Evolutionary conservation across 768 basidiomycete species (phyloP), one percentile per base, ranked within the genome.

Genomic region (Suillus luteus): DNA sequence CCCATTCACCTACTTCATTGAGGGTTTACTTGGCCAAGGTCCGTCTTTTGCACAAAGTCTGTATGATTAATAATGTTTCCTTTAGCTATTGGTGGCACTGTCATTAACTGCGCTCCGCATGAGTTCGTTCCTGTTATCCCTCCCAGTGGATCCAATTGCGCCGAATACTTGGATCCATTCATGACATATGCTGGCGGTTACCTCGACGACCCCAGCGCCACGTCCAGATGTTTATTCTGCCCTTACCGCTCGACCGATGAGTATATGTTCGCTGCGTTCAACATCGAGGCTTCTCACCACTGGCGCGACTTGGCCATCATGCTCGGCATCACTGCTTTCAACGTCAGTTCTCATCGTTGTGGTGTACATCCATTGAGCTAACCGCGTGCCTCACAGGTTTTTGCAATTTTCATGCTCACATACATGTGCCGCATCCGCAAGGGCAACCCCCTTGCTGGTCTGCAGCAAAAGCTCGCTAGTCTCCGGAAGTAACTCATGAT

Each of bases 81-180:
- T 48, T 10, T 55, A 86, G 87, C 83, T 9, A 70, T 90, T n/a
- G 87, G 86, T 0, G 77, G 74, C 6, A 73, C 79, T 51, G 64
- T 72, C 1, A 79, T 91, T 55, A 77, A 74, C 15, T 95, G 94
- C 71, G 73, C 87, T 0, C n/a, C 73, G 0, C 74, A 79, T 59
- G 94, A 95, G 72, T 79, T 85, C n/a, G 83, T 86, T 3, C 79
- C 78, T 1, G 70, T 95, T 65, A 70, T 71, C 1, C 81, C 83
- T 4, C 82, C 84, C 1, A 65, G 71, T 0, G 83, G 82, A 6
- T 76, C 76, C 63, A 79, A 81, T 0, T 89, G 87, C 70, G 71
- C 68, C 14, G 67, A 75, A 15, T 88, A 84, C 72, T 71, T 85
- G 59, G 59, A 67, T 1, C 62, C 75, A 5, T 89, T 78, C 70